phyloP scores from a whole-genome alignment of 2,329 filamentous ascomycete species.

The Stachybotrys chlorohalonatus region DNA sequence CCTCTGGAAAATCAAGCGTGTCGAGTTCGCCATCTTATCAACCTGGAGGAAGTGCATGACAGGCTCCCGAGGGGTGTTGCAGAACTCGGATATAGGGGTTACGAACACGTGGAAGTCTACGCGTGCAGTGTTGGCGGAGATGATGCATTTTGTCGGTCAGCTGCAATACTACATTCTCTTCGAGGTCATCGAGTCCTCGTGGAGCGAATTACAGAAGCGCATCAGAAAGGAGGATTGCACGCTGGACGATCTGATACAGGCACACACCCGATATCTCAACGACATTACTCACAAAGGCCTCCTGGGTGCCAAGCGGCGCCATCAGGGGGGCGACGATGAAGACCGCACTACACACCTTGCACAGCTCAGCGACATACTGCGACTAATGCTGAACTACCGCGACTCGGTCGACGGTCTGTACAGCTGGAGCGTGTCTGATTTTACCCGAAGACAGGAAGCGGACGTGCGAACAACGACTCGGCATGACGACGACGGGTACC shows the following conservation, averaged over 20 bases:
- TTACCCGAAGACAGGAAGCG: conserved; percentile 80
- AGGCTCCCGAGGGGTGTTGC: conserved; percentile 81
- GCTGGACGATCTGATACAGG: conserved; percentile 87
- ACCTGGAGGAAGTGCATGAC: conserved; percentile 97
- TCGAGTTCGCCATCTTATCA: conserved; percentile 84
- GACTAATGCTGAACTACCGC: conserved; percentile 88
- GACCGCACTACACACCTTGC: conserved; percentile 72
- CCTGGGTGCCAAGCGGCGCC: conserved; percentile 57
- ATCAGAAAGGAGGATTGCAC: conserved; percentile 81
- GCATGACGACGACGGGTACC: conserved; percentile 16
- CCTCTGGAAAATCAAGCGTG: conserved; percentile 93
- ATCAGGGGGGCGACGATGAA: conserved; percentile 43
- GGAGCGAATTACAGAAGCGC: conserved; percentile 79
- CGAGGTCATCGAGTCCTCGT: conserved; percentile 94
- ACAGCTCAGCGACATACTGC: conserved; percentile 86
- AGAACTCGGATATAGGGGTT: conserved; percentile 59
- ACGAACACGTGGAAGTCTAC: conserved; percentile 82
- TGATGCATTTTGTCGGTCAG: conserved; percentile 97
- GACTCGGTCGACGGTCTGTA: conserved; percentile 92
- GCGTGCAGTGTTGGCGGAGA: conserved; percentile 82
- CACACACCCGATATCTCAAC: conserved; percentile 83
- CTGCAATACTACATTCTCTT: conserved; percentile 98
- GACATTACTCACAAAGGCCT: conserved; percentile 95
- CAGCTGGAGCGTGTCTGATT: conserved; percentile 90
- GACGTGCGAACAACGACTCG: conserved; percentile 63